Evolutionary conservation across 2,329 filamentous ascomycete genomes (phyloP).

Genomic region (Penicillium sp.): DNA sequence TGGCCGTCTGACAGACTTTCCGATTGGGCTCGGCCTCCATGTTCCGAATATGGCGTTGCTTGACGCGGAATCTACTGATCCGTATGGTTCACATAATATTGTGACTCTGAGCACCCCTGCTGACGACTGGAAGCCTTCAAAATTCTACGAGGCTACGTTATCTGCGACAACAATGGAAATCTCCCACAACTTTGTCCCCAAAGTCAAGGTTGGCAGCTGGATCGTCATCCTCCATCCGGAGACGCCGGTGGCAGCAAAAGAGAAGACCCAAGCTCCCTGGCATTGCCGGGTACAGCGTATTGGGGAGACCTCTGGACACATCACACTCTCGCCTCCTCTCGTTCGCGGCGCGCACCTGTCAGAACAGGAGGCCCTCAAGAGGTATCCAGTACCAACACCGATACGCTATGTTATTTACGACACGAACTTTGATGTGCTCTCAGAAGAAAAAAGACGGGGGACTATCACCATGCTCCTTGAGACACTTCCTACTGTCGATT

Average conservation of each 20-base stretch:
- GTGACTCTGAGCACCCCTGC: not conserved
- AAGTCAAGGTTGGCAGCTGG: constrained; percentile 60
- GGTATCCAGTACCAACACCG: not conserved
- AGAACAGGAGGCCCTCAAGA: not conserved
- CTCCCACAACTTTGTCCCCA: constrained; percentile 37
- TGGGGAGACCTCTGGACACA: constrained; percentile 49
- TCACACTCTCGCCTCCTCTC: constrained; percentile 46
- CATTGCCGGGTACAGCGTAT: constrained; percentile 60
- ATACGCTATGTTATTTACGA: constrained; percentile 42
- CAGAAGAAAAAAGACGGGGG: constrained; percentile 32
- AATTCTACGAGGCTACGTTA: not conserved
- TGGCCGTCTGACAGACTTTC: constrained; percentile 58
- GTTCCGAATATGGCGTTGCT: constrained; percentile 48
- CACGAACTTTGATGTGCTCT: constrained; percentile 49
- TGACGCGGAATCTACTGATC: not conserved
- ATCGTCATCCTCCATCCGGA: constrained; percentile 47
- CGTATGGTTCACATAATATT: not conserved
- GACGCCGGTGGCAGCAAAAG: not conserved
- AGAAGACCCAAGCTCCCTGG: constrained; percentile 17
- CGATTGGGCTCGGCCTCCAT: constrained; percentile 61
- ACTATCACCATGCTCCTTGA: constrained; percentile 46
- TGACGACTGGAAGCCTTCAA: not conserved
- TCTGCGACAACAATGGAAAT: constrained; percentile 45
- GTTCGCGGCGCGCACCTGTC: not conserved
- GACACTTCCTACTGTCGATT: constrained; percentile 46